These are phyloP conservation scores for Vigna angularis DNA, from an alignment of 306 rosid species.

Conservation along the genomic window DNA sequence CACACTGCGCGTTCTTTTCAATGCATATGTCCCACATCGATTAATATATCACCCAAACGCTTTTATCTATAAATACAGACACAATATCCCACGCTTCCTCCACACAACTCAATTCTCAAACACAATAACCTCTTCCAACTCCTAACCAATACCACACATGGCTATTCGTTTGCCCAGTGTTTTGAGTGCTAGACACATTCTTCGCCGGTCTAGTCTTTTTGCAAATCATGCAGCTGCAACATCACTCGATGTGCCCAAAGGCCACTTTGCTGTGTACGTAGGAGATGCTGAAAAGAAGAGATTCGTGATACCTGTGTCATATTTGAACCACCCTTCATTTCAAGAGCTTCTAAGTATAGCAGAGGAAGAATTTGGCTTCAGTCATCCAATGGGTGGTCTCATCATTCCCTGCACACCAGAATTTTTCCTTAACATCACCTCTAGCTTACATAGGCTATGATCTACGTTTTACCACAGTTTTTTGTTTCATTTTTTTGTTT, in stretches of 20 bases:
- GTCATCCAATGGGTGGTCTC: constrained; percentile 46
- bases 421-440: constrained; percentile 10
- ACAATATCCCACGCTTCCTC: not conserved
- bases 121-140: not conserved
- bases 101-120: constrained; percentile 14
- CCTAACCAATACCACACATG: not conserved
- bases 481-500: not conserved
- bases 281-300: constrained; percentile 57
- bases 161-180: constrained; percentile 19
- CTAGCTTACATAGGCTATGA: constrained; percentile 28
- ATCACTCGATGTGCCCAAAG: constrained; percentile 27
- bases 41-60: not conserved
- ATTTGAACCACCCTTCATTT: constrained; percentile 50
- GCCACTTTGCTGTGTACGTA: constrained; percentile 56
- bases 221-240: constrained; percentile 25
- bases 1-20: constrained; percentile 48
- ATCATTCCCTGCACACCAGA: constrained; percentile 20
- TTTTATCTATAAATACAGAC: constrained; percentile 39
- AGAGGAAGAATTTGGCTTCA: constrained; percentile 57
- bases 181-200: constrained; percentile 26
- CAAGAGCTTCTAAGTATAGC: constrained; percentile 40
- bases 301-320: constrained; percentile 55
- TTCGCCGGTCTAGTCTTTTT: not conserved
- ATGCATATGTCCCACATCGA: constrained; percentile 21
- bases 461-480: not conserved